Conservation (phyloP, 768 basidiomycete species). For the Amanita inopinata region DNA sequence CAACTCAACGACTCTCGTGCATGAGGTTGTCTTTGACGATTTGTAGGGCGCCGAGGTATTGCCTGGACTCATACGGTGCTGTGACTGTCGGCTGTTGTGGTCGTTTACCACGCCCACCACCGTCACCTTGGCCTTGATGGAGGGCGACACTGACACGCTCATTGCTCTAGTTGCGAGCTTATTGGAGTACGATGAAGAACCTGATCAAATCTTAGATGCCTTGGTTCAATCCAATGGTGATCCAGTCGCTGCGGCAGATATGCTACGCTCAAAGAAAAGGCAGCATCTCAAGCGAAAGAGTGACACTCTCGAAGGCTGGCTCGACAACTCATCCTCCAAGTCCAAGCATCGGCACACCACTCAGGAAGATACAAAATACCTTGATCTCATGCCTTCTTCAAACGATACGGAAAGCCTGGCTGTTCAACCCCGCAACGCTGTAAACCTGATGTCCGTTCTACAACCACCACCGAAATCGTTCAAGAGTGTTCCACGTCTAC, state of each 20-base stretch:
- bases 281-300: constrained; percentile 41
- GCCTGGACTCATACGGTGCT: too few species aligned
- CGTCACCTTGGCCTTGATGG: neutral
- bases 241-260: constrained; percentile 39
- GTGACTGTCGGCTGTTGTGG: too few species aligned
- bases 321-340: constrained; percentile 23
- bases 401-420: constrained; percentile 8
- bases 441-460: constrained; percentile 49
- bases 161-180: constrained; percentile 61
- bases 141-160: constrained; percentile 54
- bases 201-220: constrained; percentile 45
- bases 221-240: constrained; percentile 50
- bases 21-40: too few species aligned
- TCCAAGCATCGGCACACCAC: too few species aligned
- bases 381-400: too few species aligned
- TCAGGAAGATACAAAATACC: too few species aligned
- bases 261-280: constrained; percentile 4
- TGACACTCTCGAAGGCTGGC: constrained; percentile 45
- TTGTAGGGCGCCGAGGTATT: too few species aligned
- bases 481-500: constrained; percentile 28
- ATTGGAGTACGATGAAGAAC: constrained; percentile 22
- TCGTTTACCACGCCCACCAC: too few species aligned
- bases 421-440: constrained; percentile 13
- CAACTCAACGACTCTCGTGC: too few species aligned
- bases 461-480: constrained; percentile 35